These are phyloP conservation scores for Nephelium lappaceum DNA, from an alignment of 345 rosid species.

Conservation along the genomic window DNA sequence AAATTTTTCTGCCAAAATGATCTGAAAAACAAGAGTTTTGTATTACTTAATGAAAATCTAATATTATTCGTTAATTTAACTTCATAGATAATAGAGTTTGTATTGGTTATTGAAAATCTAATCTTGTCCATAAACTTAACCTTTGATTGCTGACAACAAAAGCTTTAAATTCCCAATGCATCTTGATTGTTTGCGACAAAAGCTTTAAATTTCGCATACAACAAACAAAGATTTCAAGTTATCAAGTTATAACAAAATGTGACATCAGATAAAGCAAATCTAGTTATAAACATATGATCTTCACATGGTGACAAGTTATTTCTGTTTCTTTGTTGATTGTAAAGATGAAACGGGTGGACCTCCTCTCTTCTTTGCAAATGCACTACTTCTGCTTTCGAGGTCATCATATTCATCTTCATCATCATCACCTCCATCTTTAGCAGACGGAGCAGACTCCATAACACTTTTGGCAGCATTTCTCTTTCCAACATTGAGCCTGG, in stretches of 20 bases:
- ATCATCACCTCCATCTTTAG: conserved; percentile 18
- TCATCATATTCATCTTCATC: conserved; percentile 45
- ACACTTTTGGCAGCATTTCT: conserved; percentile 43
- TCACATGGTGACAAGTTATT: conserved; percentile 4
- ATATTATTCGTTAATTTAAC: too few species aligned
- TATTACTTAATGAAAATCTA: too few species aligned
- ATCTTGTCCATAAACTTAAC: not conserved
- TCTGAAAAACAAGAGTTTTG: not conserved
- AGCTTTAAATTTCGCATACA: not conserved
- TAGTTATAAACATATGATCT: not conserved
- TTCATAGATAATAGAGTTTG: too few species aligned
- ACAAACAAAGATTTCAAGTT: not conserved
- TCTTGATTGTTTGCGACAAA: not conserved
- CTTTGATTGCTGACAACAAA: not conserved
- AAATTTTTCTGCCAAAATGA: not conserved
- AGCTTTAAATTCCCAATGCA: too few species aligned
- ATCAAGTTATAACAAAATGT: not conserved
- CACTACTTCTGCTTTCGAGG: conserved; percentile 41
- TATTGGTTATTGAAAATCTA: not conserved
- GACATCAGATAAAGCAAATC: not conserved
- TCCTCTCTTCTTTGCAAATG: conserved; percentile 39
- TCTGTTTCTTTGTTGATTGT: conserved; percentile 32
- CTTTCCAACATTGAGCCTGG: conserved; percentile 60
- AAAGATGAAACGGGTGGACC: conserved; percentile 21
- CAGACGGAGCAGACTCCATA: conserved; percentile 27